A percentile compares a stretch with the other conserved stretches of the same genome.
Evolutionary conservation across 148 eudicot genomes (phyloP).

Genomic region (Vaccinium vitisidaea): DNA sequence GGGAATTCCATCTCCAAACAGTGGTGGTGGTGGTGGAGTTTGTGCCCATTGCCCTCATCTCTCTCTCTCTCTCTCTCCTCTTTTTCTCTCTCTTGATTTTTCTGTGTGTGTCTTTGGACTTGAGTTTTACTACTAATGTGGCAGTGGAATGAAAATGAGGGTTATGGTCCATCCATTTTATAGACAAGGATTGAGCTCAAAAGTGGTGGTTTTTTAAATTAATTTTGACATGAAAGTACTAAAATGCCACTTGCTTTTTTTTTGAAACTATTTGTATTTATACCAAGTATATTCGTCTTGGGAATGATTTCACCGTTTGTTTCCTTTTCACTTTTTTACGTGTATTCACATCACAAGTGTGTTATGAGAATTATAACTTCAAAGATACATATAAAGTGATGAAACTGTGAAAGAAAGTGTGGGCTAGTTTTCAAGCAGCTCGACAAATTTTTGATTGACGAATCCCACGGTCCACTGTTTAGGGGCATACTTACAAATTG

Average conservation of each 20-base stretch:
- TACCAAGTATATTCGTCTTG: neutral
- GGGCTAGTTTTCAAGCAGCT: too few species aligned
- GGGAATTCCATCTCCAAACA: conserved; percentile 32
- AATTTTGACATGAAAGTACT: neutral
- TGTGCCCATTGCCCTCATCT: neutral
- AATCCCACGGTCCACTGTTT: too few species aligned
- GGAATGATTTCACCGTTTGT: neutral
- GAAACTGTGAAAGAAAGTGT: too few species aligned
- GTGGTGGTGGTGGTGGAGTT: neutral
- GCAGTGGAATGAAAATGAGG: neutral
- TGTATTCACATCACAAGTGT: neutral
- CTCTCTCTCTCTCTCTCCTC: conserved; percentile 17
- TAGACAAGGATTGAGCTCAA: neutral
- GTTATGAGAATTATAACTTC: too few species aligned
- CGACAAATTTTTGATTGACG: too few species aligned
- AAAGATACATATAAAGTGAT: too few species aligned
- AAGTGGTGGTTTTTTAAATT: neutral
- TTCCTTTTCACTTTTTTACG: neutral
- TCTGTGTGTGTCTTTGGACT: neutral
- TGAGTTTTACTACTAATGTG: neutral
- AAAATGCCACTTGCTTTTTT: neutral
- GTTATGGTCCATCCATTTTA: neutral
- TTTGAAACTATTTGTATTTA: too few species aligned
- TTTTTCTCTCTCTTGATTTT: neutral
- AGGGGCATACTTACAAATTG: too few species aligned